Conservation (phyloP, 345 rosid species). For the Iberis pinnata region DNA sequence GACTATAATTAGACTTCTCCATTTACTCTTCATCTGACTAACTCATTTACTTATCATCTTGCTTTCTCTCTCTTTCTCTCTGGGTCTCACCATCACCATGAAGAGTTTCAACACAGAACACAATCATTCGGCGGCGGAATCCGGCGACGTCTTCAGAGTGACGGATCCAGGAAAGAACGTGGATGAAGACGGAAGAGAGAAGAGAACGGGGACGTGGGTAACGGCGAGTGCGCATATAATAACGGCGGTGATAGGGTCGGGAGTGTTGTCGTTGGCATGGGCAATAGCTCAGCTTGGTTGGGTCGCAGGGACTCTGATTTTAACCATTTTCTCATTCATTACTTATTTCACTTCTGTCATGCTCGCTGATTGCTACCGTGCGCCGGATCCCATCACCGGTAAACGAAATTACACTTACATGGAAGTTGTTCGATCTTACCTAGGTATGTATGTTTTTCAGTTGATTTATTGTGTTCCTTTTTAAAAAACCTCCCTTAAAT, state of each 20-base stretch:
- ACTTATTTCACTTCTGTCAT: constrained; percentile 77
- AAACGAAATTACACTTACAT: constrained; percentile 81
- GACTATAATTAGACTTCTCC: constrained; percentile 23
- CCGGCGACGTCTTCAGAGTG: constrained; percentile 13
- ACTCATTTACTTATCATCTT: not conserved
- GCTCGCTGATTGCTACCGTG: constrained; percentile 72
- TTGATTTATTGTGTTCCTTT: no score
- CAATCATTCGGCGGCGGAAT: constrained; percentile 23
- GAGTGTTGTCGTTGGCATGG: constrained; percentile 86
- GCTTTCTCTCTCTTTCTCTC: constrained; percentile 1
- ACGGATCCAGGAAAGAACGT: constrained; percentile 27
- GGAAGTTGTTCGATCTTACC: constrained; percentile 67
- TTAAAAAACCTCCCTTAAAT: no score
- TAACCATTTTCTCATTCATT: constrained; percentile 55
- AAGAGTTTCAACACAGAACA: constrained; percentile 29
- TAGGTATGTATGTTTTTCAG: constrained; percentile 37
- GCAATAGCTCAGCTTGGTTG: constrained; percentile 89
- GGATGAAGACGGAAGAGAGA: constrained; percentile 28
- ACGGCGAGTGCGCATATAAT: constrained; percentile 92
- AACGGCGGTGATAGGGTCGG: constrained; percentile 92
- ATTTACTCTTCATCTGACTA: constrained; percentile 25
- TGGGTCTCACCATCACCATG: constrained; percentile 8
- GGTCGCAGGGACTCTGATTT: constrained; percentile 59
- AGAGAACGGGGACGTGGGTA: constrained; percentile 65
- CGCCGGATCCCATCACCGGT: constrained; percentile 79